These are phyloP conservation scores for Colletotrichum kahawae DNA, from an alignment of 2,329 filamentous ascomycete species.

Conservation along the genomic window DNA sequence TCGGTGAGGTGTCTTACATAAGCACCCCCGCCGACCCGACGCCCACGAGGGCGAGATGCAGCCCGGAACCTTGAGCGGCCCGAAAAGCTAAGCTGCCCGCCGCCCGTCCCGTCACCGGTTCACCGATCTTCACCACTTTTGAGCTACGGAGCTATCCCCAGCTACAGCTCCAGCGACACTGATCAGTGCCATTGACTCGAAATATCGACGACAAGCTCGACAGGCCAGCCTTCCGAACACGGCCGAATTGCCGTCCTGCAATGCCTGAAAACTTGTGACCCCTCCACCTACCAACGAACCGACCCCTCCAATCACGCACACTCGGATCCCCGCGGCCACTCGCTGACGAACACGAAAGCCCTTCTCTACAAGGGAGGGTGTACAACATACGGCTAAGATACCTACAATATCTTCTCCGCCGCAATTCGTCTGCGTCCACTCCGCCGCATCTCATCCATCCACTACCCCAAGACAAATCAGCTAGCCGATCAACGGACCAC, in stretches of 20 bases:
- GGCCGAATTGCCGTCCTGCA: not conserved
- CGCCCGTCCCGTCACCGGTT: not conserved
- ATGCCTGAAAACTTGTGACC: not conserved
- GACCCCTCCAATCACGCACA: conserved; percentile 2
- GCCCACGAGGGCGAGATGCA: not conserved
- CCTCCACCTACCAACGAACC: not conserved
- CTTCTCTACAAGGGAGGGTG: not conserved
- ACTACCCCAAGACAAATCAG: not conserved
- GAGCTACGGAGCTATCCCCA: conserved; percentile 10
- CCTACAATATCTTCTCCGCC: not conserved
- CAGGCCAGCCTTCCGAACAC: not conserved
- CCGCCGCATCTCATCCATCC: rapidly evolving
- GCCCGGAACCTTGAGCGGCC: conserved; percentile 8
- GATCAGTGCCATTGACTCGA: not conserved
- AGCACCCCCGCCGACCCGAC: not conserved
- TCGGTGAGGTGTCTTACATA: not conserved
- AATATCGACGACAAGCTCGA: not conserved
- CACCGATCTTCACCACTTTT: not conserved
- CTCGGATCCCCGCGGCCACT: not conserved
- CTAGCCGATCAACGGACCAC: not conserved
- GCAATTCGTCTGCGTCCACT: not conserved
- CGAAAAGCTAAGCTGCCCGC: not conserved
- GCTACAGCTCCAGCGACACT: not conserved
- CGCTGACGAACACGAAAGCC: not conserved
- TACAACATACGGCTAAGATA: not conserved